Evolutionary conservation across 2,329 filamentous ascomycete species (phyloP).

Genomic region (Sarocladium oryzae): DNA sequence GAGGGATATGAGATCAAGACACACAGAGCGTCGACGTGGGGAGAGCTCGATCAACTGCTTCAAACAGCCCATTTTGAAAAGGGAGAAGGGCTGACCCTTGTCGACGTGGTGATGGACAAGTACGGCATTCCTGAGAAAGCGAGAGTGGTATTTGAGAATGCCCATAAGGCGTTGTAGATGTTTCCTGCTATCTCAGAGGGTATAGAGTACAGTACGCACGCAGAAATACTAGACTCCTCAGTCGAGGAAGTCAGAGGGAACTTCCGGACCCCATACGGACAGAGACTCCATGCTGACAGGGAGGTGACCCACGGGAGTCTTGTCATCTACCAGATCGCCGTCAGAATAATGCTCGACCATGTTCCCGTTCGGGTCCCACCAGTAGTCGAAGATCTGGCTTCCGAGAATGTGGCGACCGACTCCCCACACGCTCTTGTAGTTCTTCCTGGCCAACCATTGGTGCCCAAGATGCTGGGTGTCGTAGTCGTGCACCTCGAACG

Average conservation of each 20-base stretch:
- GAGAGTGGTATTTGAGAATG: slow-evolving; percentile 6
- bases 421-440: slow-evolving; percentile 62
- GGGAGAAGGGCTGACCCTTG: neutral
- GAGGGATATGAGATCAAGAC: slow-evolving; percentile 18
- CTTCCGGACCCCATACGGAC: no score
- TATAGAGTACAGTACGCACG: no score
- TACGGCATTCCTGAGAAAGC: slow-evolving; percentile 5
- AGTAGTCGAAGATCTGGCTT: slow-evolving; percentile 55
- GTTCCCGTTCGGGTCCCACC: slow-evolving; percentile 13
- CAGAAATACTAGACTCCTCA: no score
- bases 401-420: slow-evolving; percentile 64
- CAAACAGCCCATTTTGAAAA: neutral
- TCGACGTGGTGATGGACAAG: slow-evolving; percentile 2
- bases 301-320: no score
- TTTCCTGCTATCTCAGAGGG: no score
- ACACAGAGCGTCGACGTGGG: slow-evolving; percentile 4
- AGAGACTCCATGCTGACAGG: no score
- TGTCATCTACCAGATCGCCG: slow-evolving; percentile 11
- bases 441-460: slow-evolving; percentile 57
- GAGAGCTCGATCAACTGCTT: neutral
- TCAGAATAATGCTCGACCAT: slow-evolving; percentile 13
- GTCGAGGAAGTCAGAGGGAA: no score
- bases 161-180: slow-evolving; percentile 4
- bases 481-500: slow-evolving; percentile 65
- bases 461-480: slow-evolving; percentile 65